Base-by-base conservation (phyloP, 768 basidiomycete genomes). In the Gelatoporia subvermispora region DNA sequence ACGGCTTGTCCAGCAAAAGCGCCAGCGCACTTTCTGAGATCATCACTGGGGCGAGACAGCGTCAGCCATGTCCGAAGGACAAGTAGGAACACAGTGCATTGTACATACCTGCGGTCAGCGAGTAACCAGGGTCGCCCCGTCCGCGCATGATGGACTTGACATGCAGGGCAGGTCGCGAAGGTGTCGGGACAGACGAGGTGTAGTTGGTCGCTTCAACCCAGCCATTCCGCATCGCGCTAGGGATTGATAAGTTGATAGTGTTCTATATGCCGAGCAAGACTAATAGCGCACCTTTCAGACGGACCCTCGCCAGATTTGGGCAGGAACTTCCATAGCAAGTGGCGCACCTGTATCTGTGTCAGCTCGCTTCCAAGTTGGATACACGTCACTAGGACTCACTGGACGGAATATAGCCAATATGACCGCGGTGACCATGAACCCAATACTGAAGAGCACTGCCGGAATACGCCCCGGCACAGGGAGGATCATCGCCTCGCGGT, bases 1-100 rank as follows among this genome's bases (percentile, higher is more conserved):
- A 61, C 15, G 68, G 72, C 16, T 76, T 69, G 23, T 80, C 73
- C 2, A 88, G 68, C 16, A 84, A 70, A 43, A 94, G 69, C 16
- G 77, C 76, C 13, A 97, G 73, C 0, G 89, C 94, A 15, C 78
- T 79, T 68, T 94, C 91, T 1, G 78, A 70, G n/a, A 91, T 74
- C 75, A 93, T 78, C 37, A 81, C 88, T 86, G 51, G n/a, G 43
- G 20, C 49, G 28, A 8, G 25, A 47, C 31, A 54, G 47, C 41
- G 52, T 44, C 4, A 36, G 25, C 11, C 8, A 23, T 34, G 4
- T 22, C 4, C 35, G 4, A 18, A 16, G 28, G 13, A 25, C 52
- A 53, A 22, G 51, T 54, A 37, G 18, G 52, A 35, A 43, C 35
- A 44, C 10, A 34, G 25, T 8, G 21, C 21, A 34, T 39, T 21